Evolutionary conservation across 2,329 filamentous ascomycete genomes (phyloP), one percentile per base, ranked within the genome.

Genomic region (Fusarium fujikuroi): DNA sequence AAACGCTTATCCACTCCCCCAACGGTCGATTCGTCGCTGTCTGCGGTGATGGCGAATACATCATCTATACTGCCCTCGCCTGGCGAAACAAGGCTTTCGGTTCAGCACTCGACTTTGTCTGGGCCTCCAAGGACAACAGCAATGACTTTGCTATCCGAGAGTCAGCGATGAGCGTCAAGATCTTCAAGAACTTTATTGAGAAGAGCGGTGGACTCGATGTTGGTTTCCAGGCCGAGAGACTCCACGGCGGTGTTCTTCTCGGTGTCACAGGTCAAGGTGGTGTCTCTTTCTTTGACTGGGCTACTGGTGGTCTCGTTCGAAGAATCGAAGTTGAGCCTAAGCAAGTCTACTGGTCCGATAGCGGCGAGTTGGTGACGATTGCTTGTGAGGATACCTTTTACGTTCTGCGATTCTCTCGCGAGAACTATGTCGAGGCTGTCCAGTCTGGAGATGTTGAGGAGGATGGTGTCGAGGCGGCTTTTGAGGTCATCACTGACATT

Each of bases 61-160:
- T 98, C 81, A 97, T 98, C 79, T 98, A 98, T 85, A 98, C 96
- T 34, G 95, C 96, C 63, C 88, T 98, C 66, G 95, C 95, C 7
- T 97, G 97, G 89, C 92, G 96, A 81, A 98, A 99, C 84, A 98
- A 98, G 86, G 95, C 95, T 7, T 99, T 99, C 79, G 96, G 96
- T 28, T 95, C 94, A 44, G 96, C 95, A 11, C 85, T 98, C 59
- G 96, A 99, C 84, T 99, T 99, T 81, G 95, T 93, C 16, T 99
- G 96, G 96, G 95, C 93, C 1, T 94, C 93, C 49, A 98, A 97
- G 84, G 95, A 98, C 66, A 97, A 98, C 84, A 97, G 94, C 85
- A 98, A 98, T 82, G 96, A 99, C 82, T 98, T 97, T 80, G 96
- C 96, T 43, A 98, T 99, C 77, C 92, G 96, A 40, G 96, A 99